Evolutionary conservation across 306 rosid species (phyloP).

Genomic region (Cicer chorassanicum): DNA sequence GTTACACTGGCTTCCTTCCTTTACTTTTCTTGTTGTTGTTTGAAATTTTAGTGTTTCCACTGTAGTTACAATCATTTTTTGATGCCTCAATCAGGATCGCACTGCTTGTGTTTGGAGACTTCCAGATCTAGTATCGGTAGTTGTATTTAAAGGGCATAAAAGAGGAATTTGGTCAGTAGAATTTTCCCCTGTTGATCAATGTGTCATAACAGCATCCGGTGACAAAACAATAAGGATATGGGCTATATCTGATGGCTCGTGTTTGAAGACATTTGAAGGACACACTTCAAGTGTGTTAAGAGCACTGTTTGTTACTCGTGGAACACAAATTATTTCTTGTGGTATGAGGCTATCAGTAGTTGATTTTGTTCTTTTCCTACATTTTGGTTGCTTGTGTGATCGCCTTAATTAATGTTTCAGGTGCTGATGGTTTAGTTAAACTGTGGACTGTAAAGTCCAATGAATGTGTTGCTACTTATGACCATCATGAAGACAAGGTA

Average conservation of each 20-base stretch:
- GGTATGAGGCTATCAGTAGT: conserved; percentile 55
- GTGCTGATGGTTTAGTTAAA: conserved; percentile 90
- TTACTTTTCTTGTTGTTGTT: not conserved
- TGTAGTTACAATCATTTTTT: conserved; percentile 8
- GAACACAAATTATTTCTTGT: conserved; percentile 86
- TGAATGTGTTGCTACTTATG: conserved; percentile 88
- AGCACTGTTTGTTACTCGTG: conserved; percentile 91
- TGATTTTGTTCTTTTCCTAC: conserved; percentile 36
- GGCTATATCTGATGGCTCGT: conserved; percentile 91
- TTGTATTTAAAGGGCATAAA: conserved; percentile 88
- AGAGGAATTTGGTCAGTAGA: conserved; percentile 97
- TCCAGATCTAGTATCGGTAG: conserved; percentile 77
- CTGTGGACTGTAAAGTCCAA: conserved; percentile 86
- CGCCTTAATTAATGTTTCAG: conserved; percentile 57
- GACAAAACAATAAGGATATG: conserved; percentile 93
- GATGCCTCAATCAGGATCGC: conserved; percentile 68
- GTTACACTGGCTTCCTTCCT: conserved; percentile 19
- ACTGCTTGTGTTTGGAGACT: conserved; percentile 97
- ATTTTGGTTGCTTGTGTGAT: conserved; percentile 33
- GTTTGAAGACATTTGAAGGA: conserved; percentile 95
- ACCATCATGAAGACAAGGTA: conserved; percentile 95
- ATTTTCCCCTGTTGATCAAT: conserved; percentile 96
- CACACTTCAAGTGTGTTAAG: conserved; percentile 88
- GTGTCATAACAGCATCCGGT: conserved; percentile 94
- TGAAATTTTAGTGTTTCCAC: not conserved